phyloP scores from a whole-genome alignment of 2,329 filamentous ascomycete species.

The Alternaria sp. region DNA sequence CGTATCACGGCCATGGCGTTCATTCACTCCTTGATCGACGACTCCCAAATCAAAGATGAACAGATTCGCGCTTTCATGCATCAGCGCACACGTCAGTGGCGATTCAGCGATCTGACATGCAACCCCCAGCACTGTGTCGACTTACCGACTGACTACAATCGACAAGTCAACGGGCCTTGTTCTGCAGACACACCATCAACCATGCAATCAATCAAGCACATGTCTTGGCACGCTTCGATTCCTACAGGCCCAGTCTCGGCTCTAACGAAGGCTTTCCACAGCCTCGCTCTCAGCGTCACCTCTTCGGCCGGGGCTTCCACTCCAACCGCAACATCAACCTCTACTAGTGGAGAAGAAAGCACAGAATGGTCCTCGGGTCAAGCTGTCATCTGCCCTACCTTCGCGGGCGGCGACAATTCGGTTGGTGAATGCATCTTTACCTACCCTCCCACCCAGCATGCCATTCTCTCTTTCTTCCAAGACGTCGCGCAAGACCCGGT shows the following conservation, averaged over 20 bases:
- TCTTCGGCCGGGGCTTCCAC: background rate
- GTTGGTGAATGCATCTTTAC: conserved; percentile 68
- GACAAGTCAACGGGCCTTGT: background rate
- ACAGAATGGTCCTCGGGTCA: conserved; percentile 16
- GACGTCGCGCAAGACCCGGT: conserved; percentile 58
- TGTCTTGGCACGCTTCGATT: conserved; percentile 22
- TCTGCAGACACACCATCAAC: background rate
- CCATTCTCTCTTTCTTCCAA: conserved; percentile 67
- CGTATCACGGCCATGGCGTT: conserved; percentile 43
- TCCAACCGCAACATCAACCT: background rate
- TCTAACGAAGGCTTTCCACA: conserved; percentile 14
- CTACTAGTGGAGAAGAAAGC: background rate
- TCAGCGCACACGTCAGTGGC: conserved; percentile 44
- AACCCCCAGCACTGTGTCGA: conserved; percentile 30
- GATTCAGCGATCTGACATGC: conserved; percentile 17
- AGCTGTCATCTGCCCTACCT: conserved; percentile 54
- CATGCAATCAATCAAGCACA: conserved; percentile 2
- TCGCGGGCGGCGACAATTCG: conserved; percentile 68
- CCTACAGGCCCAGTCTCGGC: background rate
- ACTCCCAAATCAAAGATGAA: conserved; percentile 31
- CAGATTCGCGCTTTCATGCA: conserved; percentile 38
- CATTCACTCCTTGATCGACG: conserved; percentile 28
- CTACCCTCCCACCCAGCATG: conserved; percentile 56
- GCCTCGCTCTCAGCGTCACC: conserved; percentile 5
- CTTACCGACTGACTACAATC: conserved; percentile 28